Evolutionary conservation across 108 stramenopile genomes (phyloP).

Genomic region (Nitzschia putrida): DNA sequence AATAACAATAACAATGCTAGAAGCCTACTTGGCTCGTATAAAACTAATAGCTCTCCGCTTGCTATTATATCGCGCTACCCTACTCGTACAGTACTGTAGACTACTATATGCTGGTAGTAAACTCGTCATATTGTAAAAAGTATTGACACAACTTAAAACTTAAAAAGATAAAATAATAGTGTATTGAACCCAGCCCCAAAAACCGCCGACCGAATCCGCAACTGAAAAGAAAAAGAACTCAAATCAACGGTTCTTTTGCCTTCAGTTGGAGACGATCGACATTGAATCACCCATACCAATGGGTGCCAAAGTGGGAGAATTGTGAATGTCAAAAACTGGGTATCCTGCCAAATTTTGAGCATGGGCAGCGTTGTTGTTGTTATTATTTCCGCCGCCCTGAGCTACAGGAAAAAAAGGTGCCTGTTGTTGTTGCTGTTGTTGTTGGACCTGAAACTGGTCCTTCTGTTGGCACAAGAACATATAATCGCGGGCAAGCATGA

Average conservation of each 20-base stretch:
- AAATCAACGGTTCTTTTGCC: neutral
- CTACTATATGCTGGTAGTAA: too few relatives aligned
- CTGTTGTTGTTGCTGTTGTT: slow-evolving; percentile 14
- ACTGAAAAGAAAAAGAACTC: neutral
- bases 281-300: slow-evolving; percentile 48
- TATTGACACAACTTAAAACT: too few relatives aligned
- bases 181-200: neutral
- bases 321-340: slow-evolving; percentile 44
- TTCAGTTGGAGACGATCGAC: slow-evolving; percentile 55
- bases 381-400: slow-evolving; percentile 26
- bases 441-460: slow-evolving; percentile 4
- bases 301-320: slow-evolving; percentile 57
- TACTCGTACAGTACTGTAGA: too few relatives aligned
- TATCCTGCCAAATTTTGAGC: slow-evolving; percentile 32
- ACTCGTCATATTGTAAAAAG: too few relatives aligned
- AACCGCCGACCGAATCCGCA: neutral
- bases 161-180: too few relatives aligned
- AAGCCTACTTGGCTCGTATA: too few relatives aligned
- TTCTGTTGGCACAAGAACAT: slow-evolving; percentile 75
- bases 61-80: too few relatives aligned
- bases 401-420: slow-evolving; percentile 45
- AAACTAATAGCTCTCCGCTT: too few relatives aligned
- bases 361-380: slow-evolving; percentile 13
- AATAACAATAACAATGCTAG: too few relatives aligned
- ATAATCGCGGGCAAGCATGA: slow-evolving; percentile 86